These are phyloP conservation scores for Hypericum perforatum DNA, from an alignment of 345 rosid species.

Conservation along the genomic window DNA sequence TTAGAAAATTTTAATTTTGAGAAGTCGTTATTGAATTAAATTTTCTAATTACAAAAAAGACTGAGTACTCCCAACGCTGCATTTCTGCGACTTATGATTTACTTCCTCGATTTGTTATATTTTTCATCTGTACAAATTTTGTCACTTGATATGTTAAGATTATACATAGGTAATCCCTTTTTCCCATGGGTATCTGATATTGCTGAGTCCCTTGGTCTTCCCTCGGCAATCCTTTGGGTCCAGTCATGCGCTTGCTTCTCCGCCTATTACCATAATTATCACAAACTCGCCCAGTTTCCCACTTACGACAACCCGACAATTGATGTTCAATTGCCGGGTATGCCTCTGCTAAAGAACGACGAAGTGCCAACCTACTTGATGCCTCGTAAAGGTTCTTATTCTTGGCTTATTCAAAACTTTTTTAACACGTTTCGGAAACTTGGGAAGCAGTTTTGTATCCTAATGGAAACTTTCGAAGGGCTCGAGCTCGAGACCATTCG, in stretches of 20 bases:
- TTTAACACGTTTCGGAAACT: background rate
- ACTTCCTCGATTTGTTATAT: too few relatives aligned
- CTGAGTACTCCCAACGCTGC: too few relatives aligned
- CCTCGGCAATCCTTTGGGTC: conserved; percentile 3
- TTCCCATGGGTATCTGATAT: conserved; percentile 4
- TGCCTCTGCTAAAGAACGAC: background rate
- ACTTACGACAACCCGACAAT: background rate
- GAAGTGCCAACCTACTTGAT: background rate
- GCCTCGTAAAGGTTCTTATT: background rate
- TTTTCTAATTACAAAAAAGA: too few relatives aligned
- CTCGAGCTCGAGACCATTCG: background rate
- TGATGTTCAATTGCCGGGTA: conserved; percentile 1
- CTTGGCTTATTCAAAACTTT: background rate
- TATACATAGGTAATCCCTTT: conserved; percentile 4
- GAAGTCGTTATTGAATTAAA: too few relatives aligned
- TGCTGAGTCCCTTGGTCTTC: conserved; percentile 1
- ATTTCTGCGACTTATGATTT: too few relatives aligned
- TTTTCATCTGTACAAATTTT: too few relatives aligned
- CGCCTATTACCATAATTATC: background rate
- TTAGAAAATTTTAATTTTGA: too few relatives aligned
- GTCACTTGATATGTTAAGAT: too few relatives aligned
- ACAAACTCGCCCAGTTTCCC: background rate
- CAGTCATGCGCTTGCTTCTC: conserved; percentile 3
- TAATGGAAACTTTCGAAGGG: conserved; percentile 2
- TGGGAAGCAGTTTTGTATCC: background rate